These are phyloP conservation scores for Apophysomyces elegans DNA, from an alignment of 371 early-diverging fungal species.

Conservation along the genomic window DNA sequence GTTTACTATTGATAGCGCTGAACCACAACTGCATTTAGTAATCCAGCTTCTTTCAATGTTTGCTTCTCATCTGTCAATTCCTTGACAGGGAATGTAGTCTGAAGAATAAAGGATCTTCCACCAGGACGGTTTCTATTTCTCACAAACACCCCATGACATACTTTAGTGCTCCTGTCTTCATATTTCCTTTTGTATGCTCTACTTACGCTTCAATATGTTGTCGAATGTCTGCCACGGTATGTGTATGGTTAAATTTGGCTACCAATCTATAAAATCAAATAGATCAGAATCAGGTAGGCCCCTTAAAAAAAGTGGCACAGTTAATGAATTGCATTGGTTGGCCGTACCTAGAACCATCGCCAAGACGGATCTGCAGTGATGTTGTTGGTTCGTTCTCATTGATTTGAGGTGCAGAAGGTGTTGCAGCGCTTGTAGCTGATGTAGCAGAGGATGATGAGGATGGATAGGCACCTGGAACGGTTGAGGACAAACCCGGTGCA, in stretches of 20 bases:
- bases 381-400: constrained; percentile 83
- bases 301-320: no score
- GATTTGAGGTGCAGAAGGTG: constrained; percentile 48
- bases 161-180: background rate
- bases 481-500: constrained; percentile 36
- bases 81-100: constrained; percentile 85
- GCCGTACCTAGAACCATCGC: constrained; percentile 79
- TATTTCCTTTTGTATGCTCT: background rate
- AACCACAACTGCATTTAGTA: constrained; percentile 86
- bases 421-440: background rate
- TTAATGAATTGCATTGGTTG: no score
- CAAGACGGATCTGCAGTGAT: constrained; percentile 88
- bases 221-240: constrained; percentile 87
- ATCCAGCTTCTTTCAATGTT: constrained; percentile 80
- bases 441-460: constrained; percentile 31
- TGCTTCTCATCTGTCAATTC: constrained; percentile 66
- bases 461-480: constrained; percentile 39
- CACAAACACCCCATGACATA: constrained; percentile 12
- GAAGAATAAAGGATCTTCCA: constrained; percentile 71
- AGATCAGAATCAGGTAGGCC: background rate
- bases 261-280: constrained; percentile 62
- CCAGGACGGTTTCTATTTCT: constrained; percentile 51
- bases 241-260: constrained; percentile 87
- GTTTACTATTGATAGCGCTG: constrained; percentile 67
- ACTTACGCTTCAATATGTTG: constrained; percentile 70